Evolutionary conservation across 2,329 filamentous ascomycete genomes (phyloP).

Genomic region (Chaetothyriales sp.): DNA sequence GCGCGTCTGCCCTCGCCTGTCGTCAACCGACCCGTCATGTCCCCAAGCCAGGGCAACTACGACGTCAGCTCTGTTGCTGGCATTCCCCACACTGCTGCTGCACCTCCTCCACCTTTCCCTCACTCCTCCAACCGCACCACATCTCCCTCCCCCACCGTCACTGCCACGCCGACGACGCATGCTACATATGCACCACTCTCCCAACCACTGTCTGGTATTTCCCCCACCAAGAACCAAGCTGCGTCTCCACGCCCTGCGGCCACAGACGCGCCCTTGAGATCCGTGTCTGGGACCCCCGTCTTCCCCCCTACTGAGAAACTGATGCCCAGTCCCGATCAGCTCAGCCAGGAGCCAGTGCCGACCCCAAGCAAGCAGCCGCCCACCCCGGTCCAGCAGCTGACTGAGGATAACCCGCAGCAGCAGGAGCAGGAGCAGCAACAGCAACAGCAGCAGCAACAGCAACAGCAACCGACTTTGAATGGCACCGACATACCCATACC

Average conservation of each 20-base stretch:
- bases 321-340: conserved; percentile 15
- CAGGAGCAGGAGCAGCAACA: no score
- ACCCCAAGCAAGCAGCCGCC: conserved; percentile 16
- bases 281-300: conserved; percentile 15
- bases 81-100: conserved; percentile 23
- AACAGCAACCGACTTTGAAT: no score
- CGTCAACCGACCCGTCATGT: conserved; percentile 33
- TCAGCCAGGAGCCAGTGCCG: conserved; percentile 14
- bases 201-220: conserved; percentile 29
- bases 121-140: conserved; percentile 8
- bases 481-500: no score
- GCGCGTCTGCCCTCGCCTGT: conserved; percentile 24
- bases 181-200: conserved; percentile 11
- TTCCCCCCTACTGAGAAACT: conserved; percentile 17
- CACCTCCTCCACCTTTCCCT: conserved; percentile 7
- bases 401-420: background rate
- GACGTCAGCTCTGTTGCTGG: conserved; percentile 32
- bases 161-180: conserved; percentile 20
- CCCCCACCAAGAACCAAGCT: conserved; percentile 28
- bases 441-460: no score
- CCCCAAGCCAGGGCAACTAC: conserved; percentile 35
- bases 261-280: conserved; percentile 18
- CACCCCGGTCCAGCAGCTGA: background rate
- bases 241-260: conserved; percentile 21
- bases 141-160: conserved; percentile 21